Conservation (phyloP, 2,329 filamentous ascomycete genomes). For the Aspergillus awamori region DNA sequence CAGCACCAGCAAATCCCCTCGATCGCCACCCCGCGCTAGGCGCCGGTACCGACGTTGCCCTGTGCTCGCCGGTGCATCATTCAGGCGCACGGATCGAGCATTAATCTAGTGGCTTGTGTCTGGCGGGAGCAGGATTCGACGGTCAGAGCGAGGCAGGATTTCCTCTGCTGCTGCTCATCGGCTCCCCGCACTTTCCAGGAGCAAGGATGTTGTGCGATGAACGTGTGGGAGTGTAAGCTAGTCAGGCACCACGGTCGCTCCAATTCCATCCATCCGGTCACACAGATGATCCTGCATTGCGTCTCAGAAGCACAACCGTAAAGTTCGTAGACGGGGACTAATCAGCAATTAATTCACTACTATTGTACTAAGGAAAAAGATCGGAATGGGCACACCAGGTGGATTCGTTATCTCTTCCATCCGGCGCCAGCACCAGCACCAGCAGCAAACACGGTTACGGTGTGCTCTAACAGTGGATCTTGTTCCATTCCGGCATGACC, state of each 20-base stretch:
- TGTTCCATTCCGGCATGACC: not conserved
- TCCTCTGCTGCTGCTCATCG: not conserved
- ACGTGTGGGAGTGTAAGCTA: constrained; percentile 8
- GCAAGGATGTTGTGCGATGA: constrained; percentile 9
- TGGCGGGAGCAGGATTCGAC: not conserved
- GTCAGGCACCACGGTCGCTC: constrained; percentile 13
- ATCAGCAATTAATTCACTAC: too few species aligned
- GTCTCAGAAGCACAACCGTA: not conserved
- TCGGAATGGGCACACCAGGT: not conserved
- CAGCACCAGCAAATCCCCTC: constrained; percentile 12
- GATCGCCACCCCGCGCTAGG: constrained; percentile 33
- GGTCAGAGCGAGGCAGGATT: not conserved
- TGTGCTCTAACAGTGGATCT: not conserved
- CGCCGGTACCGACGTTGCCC: constrained; percentile 24
- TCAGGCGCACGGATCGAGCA: constrained; percentile 17
- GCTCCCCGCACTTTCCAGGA: constrained; percentile 12
- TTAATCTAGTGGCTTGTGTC: constrained; percentile 9
- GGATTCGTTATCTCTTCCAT: not conserved
- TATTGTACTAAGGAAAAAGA: not conserved
- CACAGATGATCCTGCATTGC: constrained; percentile 8
- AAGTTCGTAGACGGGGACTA: too few species aligned
- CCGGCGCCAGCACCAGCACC: not conserved
- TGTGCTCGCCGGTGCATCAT: constrained; percentile 1
- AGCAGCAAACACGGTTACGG: not conserved
- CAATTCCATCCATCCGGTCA: constrained; percentile 5